A percentile compares a stretch with the other conserved stretches of the same genome.
Conservation (phyloP, 2,329 filamentous ascomycete species). For the Dothideomycetes sp. region DNA sequence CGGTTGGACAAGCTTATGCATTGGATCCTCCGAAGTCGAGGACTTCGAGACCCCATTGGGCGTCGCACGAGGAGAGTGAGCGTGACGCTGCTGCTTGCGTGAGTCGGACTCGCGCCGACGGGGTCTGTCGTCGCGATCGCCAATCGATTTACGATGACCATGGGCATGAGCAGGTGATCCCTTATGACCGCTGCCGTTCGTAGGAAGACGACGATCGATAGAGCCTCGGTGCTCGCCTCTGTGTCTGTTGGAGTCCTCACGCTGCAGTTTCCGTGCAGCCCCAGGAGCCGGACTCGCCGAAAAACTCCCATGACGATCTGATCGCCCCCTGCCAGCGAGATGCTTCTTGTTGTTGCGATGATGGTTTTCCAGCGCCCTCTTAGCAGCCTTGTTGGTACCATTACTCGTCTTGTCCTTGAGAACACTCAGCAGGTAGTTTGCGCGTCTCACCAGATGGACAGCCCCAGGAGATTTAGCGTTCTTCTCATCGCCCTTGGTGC, state of each 20-base stretch:
- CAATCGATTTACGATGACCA: constrained; percentile 11
- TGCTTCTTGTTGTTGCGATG: constrained; percentile 88
- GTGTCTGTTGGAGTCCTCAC: constrained; percentile 25
- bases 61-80: constrained; percentile 20
- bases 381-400: constrained; percentile 58
- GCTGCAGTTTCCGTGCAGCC: constrained; percentile 22
- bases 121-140: constrained; percentile 40
- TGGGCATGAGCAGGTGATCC: constrained; percentile 34
- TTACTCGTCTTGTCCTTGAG: constrained; percentile 67
- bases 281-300: constrained; percentile 61
- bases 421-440: constrained; percentile 92
- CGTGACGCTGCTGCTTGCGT: constrained; percentile 27
- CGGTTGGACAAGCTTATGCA: constrained; percentile 44
- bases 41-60: constrained; percentile 26
- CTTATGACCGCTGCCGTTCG: constrained; percentile 20
- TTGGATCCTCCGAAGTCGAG: constrained; percentile 38
- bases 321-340: constrained; percentile 47
- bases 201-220: constrained; percentile 16
- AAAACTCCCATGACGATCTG: constrained; percentile 46
- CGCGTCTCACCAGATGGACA: constrained; percentile 87
- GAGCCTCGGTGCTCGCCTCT: constrained; percentile 24
- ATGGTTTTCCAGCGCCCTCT: constrained; percentile 78
- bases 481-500: constrained; percentile 60
- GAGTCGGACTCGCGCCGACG: constrained; percentile 46
- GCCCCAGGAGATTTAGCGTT: constrained; percentile 86